Base-by-base conservation (phyloP, 2,329 filamentous ascomycete genomes). In the Penicillium frequentans region DNA sequence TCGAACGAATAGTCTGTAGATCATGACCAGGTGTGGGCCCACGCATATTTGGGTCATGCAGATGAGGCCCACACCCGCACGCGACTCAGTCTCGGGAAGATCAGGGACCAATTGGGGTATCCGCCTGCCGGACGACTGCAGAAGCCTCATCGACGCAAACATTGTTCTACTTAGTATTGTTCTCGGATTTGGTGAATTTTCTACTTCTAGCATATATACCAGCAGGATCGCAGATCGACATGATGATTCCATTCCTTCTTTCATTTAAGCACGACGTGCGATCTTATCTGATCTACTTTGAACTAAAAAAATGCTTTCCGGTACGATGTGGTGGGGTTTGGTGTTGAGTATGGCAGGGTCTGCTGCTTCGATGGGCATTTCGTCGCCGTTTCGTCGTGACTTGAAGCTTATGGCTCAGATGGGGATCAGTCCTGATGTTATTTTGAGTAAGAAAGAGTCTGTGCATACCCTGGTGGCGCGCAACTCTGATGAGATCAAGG, bases 381-480 rank as follows among this genome's bases (percentile, higher is more conserved):
- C 44, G 2, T 24, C 43, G n/a, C 27, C 54, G 14, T 42, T 52
- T 35, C 27, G 44, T 16, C 60, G 58, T 5, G 59, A 67, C 11
- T 13, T 67, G 11, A 58, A 51, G 27, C 55, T 67, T 31, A 53
- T 62, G 13, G 60, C 63, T n/a, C 51, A 64, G 42, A 33, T 64
- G 43, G 64, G 64, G 0, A 46, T 66, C 3, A 49, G 51, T 21
- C 62, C 64, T 1, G 57, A 59, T 44, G 8, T 44, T 6, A 51
- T 67, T n/a, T 26, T 65, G 16, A 27, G 35, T 6, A 24, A 52
- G 10, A 55, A 39, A 16, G 52, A 47, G 10, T 56, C 56, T 24
- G 26, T 56, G 6, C 49, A 60, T 52, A 35, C 44, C 1, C 10
- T 62, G 39, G 55, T 52, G 1, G 26, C 39, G 5, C 23, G 48